Evolutionary conservation across 2,329 filamentous ascomycete genomes (phyloP).

Genomic region (Rhinocladiella similis): DNA sequence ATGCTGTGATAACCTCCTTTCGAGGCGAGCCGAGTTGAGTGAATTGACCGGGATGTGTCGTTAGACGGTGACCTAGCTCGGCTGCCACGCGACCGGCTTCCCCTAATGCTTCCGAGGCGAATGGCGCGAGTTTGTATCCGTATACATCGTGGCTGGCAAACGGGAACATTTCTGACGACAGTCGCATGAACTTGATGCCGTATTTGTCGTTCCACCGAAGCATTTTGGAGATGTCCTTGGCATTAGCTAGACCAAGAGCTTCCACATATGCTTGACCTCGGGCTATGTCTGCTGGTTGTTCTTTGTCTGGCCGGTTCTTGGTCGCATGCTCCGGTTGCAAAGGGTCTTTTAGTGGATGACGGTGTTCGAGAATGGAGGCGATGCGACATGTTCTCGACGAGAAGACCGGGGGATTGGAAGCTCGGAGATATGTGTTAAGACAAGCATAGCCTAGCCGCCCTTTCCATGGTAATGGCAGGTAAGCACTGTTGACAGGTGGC

Average conservation of each 20-base stretch:
- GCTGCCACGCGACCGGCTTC: slow-evolving; percentile 76
- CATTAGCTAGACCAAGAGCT: slow-evolving; percentile 76
- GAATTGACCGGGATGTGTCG: slow-evolving; percentile 89
- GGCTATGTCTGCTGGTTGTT: slow-evolving; percentile 63
- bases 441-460: slow-evolving; percentile 89
- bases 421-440: slow-evolving; percentile 85
- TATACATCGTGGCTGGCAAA: slow-evolving; percentile 88
- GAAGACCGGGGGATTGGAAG: slow-evolving; percentile 80
- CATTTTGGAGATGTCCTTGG: slow-evolving; percentile 80
- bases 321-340: slow-evolving; percentile 74
- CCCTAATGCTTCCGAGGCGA: slow-evolving; percentile 74
- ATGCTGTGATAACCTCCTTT: slow-evolving; percentile 71
- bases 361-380: slow-evolving; percentile 83
- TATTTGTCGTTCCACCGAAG: slow-evolving; percentile 89
- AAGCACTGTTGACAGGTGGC: slow-evolving; percentile 78
- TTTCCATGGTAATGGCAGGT: slow-evolving; percentile 85
- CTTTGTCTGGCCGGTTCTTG: slow-evolving; percentile 82
- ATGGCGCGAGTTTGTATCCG: slow-evolving; percentile 80
- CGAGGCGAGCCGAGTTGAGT: slow-evolving; percentile 87
- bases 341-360: slow-evolving; percentile 76
- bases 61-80: slow-evolving; percentile 78
- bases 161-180: slow-evolving; percentile 96
- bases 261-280: slow-evolving; percentile 74
- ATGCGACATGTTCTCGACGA: slow-evolving; percentile 90
- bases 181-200: slow-evolving; percentile 85